A percentile compares a stretch with the other conserved stretches of the same genome.
Evolutionary conservation across 169 alveolate genomes (phyloP).

Genomic region (Amoebophrya sp.): DNA sequence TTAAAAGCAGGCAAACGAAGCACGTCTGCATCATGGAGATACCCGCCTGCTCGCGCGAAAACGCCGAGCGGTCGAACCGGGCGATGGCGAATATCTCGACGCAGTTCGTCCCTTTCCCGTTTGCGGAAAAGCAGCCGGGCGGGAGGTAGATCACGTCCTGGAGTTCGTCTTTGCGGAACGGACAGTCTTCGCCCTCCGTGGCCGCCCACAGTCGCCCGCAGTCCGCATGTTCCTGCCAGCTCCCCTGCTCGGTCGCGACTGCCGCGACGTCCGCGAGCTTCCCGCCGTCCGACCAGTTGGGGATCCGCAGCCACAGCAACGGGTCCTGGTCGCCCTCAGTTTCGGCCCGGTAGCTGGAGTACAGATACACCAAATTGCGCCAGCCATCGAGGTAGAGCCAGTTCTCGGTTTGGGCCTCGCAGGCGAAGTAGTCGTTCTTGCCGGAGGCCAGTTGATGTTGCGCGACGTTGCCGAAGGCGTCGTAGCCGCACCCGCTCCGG

Average conservation of each 20-base stretch:
- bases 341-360: too few species aligned
- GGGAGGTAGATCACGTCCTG: neutral
- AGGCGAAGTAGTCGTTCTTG: neutral
- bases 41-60: neutral
- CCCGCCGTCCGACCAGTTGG: neutral
- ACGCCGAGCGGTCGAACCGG: neutral
- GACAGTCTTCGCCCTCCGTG: neutral
- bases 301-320: conserved; percentile 9
- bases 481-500: neutral
- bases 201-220: neutral
- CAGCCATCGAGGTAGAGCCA: neutral
- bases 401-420: neutral
- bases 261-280: neutral
- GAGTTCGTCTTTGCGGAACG: neutral
- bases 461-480: too few species aligned
- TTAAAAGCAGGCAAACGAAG: neutral
- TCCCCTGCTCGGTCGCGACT: neutral
- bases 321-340: neutral
- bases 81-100: neutral
- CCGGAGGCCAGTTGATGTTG: neutral
- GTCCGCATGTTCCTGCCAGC: neutral
- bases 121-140: too few species aligned
- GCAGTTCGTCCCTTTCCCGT: too few species aligned
- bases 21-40: neutral
- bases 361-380: neutral